Base-by-base conservation (phyloP, 768 basidiomycete genomes). In the Obba rivulosa region DNA sequence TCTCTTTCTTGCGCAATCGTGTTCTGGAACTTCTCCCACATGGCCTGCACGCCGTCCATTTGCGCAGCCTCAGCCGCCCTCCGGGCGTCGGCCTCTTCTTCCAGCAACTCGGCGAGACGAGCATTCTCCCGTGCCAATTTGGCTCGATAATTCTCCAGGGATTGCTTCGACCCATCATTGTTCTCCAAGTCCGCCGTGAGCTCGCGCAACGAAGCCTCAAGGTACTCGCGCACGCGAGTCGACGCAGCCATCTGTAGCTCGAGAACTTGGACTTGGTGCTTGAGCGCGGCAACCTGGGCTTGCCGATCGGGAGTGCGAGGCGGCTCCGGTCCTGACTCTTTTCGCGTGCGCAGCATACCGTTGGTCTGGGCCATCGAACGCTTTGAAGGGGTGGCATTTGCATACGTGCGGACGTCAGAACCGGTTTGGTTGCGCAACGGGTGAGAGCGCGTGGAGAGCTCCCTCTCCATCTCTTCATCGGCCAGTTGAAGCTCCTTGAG, bases 201-300 rank as follows among this genome's bases (percentile, higher is more conserved):
- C 24, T 82, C 81, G 3, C 74, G 74, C 31, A 86, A 62, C 1
- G 80, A 77, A 3, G 68, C 67, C 56, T 85, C 81, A 9, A 86
- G 68, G 56, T 86, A 82, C 39, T 75, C 78, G 23, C 83, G 69
- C 47, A 86, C 79, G 20, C 83, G 77, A 21, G 81, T 78, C 0
- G 83, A 85, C 9, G 81, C 80, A 2, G 73, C 76, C 72, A 86
- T 83, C 59, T 80, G 79, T 39, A 85, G 69, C 54, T 85, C 84
- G 16, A 85, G 72, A 17, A 78, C 70, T 51, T 84, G 80, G 8
- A 87, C 76, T 52, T 87, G 83, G 52, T 81, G 77, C 50, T 75
- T 77, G 34, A 82, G 72, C 5, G 67, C 72, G 41, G 69, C 66
- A 28, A 80, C 73, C 54, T 80, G 63, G 25, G 58, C 63, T 8